Base-by-base conservation (phyloP, 768 basidiomycete genomes). In the Hydnum rufescens region DNA sequence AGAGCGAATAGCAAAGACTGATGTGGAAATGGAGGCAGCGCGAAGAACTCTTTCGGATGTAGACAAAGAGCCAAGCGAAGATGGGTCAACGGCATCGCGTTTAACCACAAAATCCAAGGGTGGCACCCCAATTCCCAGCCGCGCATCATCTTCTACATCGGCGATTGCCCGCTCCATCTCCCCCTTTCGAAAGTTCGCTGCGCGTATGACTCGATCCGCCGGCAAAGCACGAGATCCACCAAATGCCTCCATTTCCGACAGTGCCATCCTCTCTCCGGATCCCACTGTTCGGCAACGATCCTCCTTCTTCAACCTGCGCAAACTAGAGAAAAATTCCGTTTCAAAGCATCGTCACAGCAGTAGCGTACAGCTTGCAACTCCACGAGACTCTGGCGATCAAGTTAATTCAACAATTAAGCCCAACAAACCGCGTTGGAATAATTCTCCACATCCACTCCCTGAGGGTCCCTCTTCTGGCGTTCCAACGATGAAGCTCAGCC, bases 1-100 rank as follows among this genome's bases (percentile, higher is more conserved):
- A 56, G 84, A 88, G 52, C 76, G 85, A 49, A 88, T 95, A 58
- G 61, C 73, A 22, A 71, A 83, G 53, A 85, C 86, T 6, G 87
- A 92, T 58, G 66, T 70, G 26, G 87, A 90, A 57, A 84, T 95
- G 83, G 79, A 81, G 55, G 69, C 62, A 53, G 74, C 77, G 2
- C 77, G 78, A 53, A 77, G 72, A 55, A 64, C 78, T 32, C 67
- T 86, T 31, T 58, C 73, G 29, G 52, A 54, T n/a, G 39, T 55
- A 36, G 74, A 73, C 36, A 72, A 75, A 26, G 66, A 72, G 28
- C 71, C 70, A 16, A 82, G 79, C 58, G 86, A 88, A 59, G n/a
- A n/a, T n/a, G 70, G 68, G 34, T 16, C 44, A 6, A 6, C 32
- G 49, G 32, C 13, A 34, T 50, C 49, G 30, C 29, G 16, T 28